Evolutionary conservation across 768 basidiomycete genomes (phyloP), one percentile per base, ranked within the genome.

Genomic region (Zangia roseola): DNA sequence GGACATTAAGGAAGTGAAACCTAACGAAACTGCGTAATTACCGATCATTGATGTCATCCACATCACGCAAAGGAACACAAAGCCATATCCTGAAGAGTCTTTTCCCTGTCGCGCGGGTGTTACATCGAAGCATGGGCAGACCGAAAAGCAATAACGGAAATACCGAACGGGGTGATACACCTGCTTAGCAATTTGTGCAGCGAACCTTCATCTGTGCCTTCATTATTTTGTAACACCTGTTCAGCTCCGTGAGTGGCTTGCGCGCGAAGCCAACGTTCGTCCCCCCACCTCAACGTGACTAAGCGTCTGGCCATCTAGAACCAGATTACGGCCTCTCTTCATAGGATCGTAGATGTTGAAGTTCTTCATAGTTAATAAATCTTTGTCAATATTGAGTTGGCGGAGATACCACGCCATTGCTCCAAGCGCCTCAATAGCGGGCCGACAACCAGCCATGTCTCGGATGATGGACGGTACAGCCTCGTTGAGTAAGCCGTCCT

Each of bases 341-440:
- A 97, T 92, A 0, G 97, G 97, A 67, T 97, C 93, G 62, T 95
- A 97, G 33, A 97, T 77, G 58, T 97, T 94, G 78, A 99, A 99
- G 64, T 98, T 98, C 71, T 84, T 88, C 87, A 97, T 94, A 46
- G 85, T 90, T 60, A 99, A 68, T 47, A 99, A 83, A 55, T 97
- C 94, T 63, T 91, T 89, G 71, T 94, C 95, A 54, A 98, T 92
- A 62, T 98, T 98, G 34, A 99, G 78, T 52, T 91, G 90, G 31
- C 88, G 84, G 13, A 98, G 80, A 64, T 93, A 93, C 90, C 92
- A 97, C 36, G 95, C 82, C 88, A 97, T 88, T 2, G 84, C 82
- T 1, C 97, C 97, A 16, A 99, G 70, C 0, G 95, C 88, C 57
- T 89, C 84, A 47, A 97, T 86, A 0, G 93, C 87, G 47, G 72